These are phyloP conservation scores for Crithidia sp. DNA, from an alignment of 208 protist genomes.

Conservation along the genomic window DNA sequence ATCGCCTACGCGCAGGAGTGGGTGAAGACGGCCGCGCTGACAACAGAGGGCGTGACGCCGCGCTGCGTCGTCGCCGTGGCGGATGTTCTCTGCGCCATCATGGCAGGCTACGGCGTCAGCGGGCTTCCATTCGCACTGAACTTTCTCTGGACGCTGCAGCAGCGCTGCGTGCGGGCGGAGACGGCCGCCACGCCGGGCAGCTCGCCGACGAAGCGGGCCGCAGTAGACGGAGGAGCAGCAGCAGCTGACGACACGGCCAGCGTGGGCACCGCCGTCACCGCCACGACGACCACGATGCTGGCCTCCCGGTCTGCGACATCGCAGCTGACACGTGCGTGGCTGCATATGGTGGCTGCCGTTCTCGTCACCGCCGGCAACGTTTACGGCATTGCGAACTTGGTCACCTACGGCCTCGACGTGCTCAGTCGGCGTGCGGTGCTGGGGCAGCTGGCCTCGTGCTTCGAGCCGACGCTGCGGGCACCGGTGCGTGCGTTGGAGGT, in stretches of 20 bases:
- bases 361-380: slow-evolving; percentile 53
- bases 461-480: slow-evolving; percentile 33
- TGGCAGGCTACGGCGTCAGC: slow-evolving; percentile 50
- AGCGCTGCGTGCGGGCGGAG: slow-evolving; percentile 34
- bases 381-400: slow-evolving; percentile 47
- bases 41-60: slow-evolving; percentile 42
- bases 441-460: slow-evolving; percentile 49
- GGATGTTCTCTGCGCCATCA: slow-evolving; percentile 56
- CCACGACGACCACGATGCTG: slow-evolving; percentile 14
- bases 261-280: background rate
- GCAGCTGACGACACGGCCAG: slow-evolving; percentile 13
- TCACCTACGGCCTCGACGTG: slow-evolving; percentile 59
- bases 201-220: slow-evolving; percentile 1
- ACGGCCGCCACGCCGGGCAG: background rate
- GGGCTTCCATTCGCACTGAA: slow-evolving; percentile 61
- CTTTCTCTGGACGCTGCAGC: slow-evolving; percentile 59
- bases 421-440: slow-evolving; percentile 41
- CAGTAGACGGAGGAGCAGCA: slow-evolving; percentile 6
- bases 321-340: slow-evolving; percentile 62
- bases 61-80: slow-evolving; percentile 61
- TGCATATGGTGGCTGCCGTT: slow-evolving; percentile 60
- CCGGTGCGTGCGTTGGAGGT: slow-evolving; percentile 18
- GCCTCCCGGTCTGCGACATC: slow-evolving; percentile 32
- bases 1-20: slow-evolving; percentile 63
- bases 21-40: slow-evolving; percentile 34